phyloP scores from a whole-genome alignment of 129 eudicot species.

The Scalesia atractyloides region DNA sequence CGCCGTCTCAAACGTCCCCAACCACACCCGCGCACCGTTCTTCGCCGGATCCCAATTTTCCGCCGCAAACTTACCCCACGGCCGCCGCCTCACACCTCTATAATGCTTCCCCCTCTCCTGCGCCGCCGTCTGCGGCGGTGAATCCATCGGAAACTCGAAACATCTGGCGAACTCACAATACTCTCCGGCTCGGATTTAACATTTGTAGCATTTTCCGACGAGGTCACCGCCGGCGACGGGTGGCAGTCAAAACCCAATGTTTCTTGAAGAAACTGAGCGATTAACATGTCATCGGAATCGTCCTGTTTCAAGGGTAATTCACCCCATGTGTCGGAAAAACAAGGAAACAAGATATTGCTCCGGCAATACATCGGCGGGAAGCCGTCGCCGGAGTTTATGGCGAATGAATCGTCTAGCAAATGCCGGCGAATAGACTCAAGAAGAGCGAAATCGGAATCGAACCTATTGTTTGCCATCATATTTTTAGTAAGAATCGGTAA shows the following conservation, averaged over 20 bases:
- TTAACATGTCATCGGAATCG: slow-evolving; percentile 56
- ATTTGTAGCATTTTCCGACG: neutral
- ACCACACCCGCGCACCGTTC: slow-evolving; percentile 83
- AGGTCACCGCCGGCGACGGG: neutral
- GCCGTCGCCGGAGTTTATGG: slow-evolving; percentile 19
- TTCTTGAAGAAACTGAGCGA: slow-evolving; percentile 43
- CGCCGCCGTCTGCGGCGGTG: slow-evolving; percentile 13
- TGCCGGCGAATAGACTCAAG: slow-evolving; percentile 58
- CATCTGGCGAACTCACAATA: neutral
- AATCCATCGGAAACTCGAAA: slow-evolving; percentile 3
- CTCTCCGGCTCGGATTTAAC: slow-evolving; percentile 53
- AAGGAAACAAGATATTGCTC: slow-evolving; percentile 42
- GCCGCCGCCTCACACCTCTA: slow-evolving; percentile 75
- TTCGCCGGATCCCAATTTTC: slow-evolving; percentile 86
- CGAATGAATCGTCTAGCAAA: slow-evolving; percentile 47
- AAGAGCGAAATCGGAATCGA: slow-evolving; percentile 54
- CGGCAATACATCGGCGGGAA: slow-evolving; percentile 29
- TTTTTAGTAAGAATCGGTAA: neutral
- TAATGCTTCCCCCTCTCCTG: slow-evolving; percentile 53
- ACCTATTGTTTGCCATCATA: slow-evolving; percentile 34
- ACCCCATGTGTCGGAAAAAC: slow-evolving; percentile 46
- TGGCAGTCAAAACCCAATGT: slow-evolving; percentile 33
- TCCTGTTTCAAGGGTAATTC: slow-evolving; percentile 45
- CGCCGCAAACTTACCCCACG: slow-evolving; percentile 92
- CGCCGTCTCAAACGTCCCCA: slow-evolving; percentile 83